Evolutionary conservation across 108 stramenopile species (phyloP), one percentile per base, ranked within the genome.

Genomic region (Skeletonema potamos): DNA sequence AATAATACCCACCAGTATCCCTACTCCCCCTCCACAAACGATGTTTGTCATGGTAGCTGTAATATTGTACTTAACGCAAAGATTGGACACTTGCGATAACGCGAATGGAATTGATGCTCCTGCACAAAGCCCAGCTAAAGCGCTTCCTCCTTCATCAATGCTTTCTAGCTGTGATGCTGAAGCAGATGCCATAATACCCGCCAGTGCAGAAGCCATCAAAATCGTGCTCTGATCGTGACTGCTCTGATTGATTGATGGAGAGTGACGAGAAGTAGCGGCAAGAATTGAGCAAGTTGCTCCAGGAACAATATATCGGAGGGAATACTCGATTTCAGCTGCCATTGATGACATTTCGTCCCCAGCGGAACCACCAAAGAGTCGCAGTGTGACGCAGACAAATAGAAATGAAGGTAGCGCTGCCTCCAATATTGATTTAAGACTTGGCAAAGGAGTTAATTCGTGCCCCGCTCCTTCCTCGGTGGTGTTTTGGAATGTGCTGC

Each of bases 11-110:
- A 87, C 81, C 12, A 79, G 6, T 13, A 73, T 59, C 8, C 89
- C 86, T 11, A 86, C 80, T 13, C 83, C 77, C 7, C 86, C 89
- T 11, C 73, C 81, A 7, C 70, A 64, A 24, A 90, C 22, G 6
- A 90, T 70, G 73, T 85, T 90, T 15, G 86, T 87, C 86, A 87
- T 87, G 17, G 89, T 90, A 15, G 86, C 89, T 2, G 89, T 87
- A 34, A 84, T 44, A 12, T 79, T 66, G 29, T 62, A 68, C 6
- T 60, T 57, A 56, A 82, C 68, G 54, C 84, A 89, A 9, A 56
- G n/a, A 51, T 73, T 70, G 8, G 86, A 70, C 3, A 73, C 26
- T 27, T 13, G 65, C 62, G 41, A 54, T 54, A 55, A 48, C 34
- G 46, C 54, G 11, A 30, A 13, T 12, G 85, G 71, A 0, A 86